phyloP scores from a whole-genome alignment of 2,329 filamentous ascomycete species.

The Microsporum ferrugineum region DNA sequence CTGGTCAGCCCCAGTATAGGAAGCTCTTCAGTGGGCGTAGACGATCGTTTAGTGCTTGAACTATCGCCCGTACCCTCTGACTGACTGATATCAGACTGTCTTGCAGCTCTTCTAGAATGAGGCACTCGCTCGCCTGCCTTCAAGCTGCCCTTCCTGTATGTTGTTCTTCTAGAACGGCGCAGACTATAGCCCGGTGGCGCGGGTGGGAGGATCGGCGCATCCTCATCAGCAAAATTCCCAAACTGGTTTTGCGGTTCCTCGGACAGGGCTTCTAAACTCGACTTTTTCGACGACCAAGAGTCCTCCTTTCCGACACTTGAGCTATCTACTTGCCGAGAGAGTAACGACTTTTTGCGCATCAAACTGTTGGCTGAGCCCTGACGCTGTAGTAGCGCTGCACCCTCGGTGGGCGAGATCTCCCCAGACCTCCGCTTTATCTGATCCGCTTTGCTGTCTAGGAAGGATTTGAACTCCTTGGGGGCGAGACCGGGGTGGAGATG shows the following conservation, averaged over 20 bases:
- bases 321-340: slow-evolving; percentile 81
- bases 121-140: slow-evolving; percentile 64
- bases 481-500: slow-evolving; percentile 88
- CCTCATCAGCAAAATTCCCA: slow-evolving; percentile 40
- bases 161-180: slow-evolving; percentile 81
- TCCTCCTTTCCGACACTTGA: slow-evolving; percentile 34
- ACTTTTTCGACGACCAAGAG: slow-evolving; percentile 4
- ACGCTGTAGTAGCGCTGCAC: slow-evolving; percentile 43
- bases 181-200: slow-evolving; percentile 64
- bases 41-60: slow-evolving; percentile 24
- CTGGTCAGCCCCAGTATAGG: slow-evolving; percentile 25
- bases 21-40: slow-evolving; percentile 25
- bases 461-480: slow-evolving; percentile 91
- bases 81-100: slow-evolving; percentile 33
- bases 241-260: slow-evolving; percentile 10
- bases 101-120: slow-evolving; percentile 60
- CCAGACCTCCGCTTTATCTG: slow-evolving; percentile 76
- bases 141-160: slow-evolving; percentile 78
- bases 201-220: slow-evolving; percentile 76
- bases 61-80: slow-evolving; percentile 33
- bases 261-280: slow-evolving; percentile 11
- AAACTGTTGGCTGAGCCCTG: slow-evolving; percentile 49
- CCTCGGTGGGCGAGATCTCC: slow-evolving; percentile 52
- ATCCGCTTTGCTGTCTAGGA: slow-evolving; percentile 85
- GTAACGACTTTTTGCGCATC: slow-evolving; percentile 84